Evolutionary conservation across 176 grass and related monocot genomes (phyloP).

Genomic region (Oryza punctata): DNA sequence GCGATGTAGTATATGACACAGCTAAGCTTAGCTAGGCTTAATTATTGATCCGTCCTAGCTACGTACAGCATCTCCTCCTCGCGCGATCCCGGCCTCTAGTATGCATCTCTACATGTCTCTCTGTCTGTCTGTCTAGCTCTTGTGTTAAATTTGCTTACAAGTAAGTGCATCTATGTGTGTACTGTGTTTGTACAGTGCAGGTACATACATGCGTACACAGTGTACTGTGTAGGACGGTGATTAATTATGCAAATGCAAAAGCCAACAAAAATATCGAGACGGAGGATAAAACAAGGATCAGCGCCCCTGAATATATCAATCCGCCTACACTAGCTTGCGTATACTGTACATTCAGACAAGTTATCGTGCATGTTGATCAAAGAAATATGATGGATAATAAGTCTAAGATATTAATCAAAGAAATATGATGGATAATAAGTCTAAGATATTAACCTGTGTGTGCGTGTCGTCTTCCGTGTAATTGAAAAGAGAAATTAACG

Average conservation of each 20-base stretch:
- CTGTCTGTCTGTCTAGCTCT: not conserved
- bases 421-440: not conserved
- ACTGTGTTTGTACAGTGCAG: not conserved
- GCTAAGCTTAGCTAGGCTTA: not conserved
- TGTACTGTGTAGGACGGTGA: not conserved
- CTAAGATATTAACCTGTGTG: not conserved
- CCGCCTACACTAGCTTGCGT: not conserved
- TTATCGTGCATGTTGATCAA: not conserved
- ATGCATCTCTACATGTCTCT: not conserved
- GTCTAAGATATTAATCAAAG: not conserved
- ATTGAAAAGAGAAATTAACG: no score
- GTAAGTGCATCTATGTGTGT: conserved; percentile 23
- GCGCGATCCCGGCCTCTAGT: not conserved
- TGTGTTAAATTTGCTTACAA: conserved; percentile 35
- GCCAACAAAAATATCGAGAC: conserved; percentile 19
- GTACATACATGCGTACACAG: not conserved
- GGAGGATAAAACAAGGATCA: not conserved
- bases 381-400: not conserved
- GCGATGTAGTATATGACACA: no score
- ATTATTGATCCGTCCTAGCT: not conserved
- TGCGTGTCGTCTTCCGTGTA: no score
- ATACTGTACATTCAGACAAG: not conserved
- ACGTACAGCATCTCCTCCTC: not conserved
- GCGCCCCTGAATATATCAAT: not conserved
- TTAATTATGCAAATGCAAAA: not conserved